phyloP scores from a whole-genome alignment of 306 rosid genomes.

The Sicyos baderoa region DNA sequence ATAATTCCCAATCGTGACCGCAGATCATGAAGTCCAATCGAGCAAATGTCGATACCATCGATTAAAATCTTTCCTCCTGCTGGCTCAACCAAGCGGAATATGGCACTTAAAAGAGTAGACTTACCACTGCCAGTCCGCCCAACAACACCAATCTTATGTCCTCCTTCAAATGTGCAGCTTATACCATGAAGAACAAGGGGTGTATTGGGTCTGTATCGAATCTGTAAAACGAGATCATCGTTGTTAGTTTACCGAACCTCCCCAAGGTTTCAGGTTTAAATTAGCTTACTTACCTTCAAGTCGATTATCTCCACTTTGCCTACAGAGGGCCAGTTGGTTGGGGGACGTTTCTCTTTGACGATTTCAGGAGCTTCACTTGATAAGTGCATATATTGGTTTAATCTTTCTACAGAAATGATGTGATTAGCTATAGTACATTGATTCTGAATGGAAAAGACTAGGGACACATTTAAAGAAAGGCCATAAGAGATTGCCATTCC shows the following conservation, averaged over 20 bases:
- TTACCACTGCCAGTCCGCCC: conserved; percentile 84
- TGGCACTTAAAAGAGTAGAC: conserved; percentile 61
- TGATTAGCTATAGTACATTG: conserved; percentile 62
- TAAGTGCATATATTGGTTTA: conserved; percentile 61
- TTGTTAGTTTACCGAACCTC: neutral
- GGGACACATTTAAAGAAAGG: conserved; percentile 44
- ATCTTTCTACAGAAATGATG: conserved; percentile 69
- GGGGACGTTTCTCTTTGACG: conserved; percentile 51
- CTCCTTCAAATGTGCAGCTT: conserved; percentile 66
- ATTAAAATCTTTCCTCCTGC: conserved; percentile 46
- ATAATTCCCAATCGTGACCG: conserved; percentile 64
- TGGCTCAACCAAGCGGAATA: conserved; percentile 72
- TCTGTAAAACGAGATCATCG: conserved; percentile 31
- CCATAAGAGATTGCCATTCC: conserved; percentile 91
- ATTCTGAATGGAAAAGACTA: conserved; percentile 47
- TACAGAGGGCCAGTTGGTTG: conserved; percentile 47
- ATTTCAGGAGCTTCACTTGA: conserved; percentile 66
- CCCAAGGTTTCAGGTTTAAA: neutral
- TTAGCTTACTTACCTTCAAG: conserved; percentile 41
- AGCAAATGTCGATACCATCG: conserved; percentile 59
- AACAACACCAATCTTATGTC: conserved; percentile 69
- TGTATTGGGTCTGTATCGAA: conserved; percentile 44
- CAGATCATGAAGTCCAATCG: conserved; percentile 76
- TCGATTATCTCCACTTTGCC: conserved; percentile 64
- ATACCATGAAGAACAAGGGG: conserved; percentile 71